Conservation (phyloP, 805 yeast genomes). For the Monosporozyma servazzii region DNA sequence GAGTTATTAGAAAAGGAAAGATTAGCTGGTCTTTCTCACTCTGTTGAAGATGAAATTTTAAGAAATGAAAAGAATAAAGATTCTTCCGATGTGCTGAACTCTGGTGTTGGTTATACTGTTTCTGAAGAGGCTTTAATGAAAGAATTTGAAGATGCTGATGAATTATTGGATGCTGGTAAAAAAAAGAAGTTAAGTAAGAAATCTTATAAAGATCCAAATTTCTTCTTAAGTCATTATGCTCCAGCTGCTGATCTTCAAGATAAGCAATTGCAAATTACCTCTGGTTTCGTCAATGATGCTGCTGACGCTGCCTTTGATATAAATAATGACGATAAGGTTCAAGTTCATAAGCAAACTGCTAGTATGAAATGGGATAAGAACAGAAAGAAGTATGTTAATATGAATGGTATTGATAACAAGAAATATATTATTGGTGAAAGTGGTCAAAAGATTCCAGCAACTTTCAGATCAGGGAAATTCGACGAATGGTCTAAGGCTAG, state of each 20-base stretch:
- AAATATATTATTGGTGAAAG: constrained; percentile 90
- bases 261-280: constrained; percentile 49
- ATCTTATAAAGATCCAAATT: constrained; percentile 65
- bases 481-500: constrained; percentile 84
- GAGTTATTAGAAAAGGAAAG: constrained; percentile 65
- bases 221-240: constrained; percentile 83
- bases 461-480: constrained; percentile 81
- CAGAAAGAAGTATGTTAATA: constrained; percentile 79
- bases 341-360: constrained; percentile 52
- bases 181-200: constrained; percentile 24
- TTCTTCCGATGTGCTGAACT: constrained; percentile 23
- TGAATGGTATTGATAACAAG: constrained; percentile 62
- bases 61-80: constrained; percentile 29
- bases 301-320: constrained; percentile 80
- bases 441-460: constrained; percentile 87
- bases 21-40: constrained; percentile 62
- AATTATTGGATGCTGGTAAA: constrained; percentile 23
- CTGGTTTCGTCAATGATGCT: constrained; percentile 76
- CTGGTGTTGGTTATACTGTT: constrained; percentile 37
- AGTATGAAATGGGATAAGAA: constrained; percentile 88
- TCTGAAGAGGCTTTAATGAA: constrained; percentile 32
- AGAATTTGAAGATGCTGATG: constrained; percentile 36
- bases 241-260: constrained; percentile 75
- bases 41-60: constrained; percentile 64
- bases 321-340: constrained; percentile 65